Conservation (phyloP, 805 yeast genomes). For the Kuraishia capsulata region DNA sequence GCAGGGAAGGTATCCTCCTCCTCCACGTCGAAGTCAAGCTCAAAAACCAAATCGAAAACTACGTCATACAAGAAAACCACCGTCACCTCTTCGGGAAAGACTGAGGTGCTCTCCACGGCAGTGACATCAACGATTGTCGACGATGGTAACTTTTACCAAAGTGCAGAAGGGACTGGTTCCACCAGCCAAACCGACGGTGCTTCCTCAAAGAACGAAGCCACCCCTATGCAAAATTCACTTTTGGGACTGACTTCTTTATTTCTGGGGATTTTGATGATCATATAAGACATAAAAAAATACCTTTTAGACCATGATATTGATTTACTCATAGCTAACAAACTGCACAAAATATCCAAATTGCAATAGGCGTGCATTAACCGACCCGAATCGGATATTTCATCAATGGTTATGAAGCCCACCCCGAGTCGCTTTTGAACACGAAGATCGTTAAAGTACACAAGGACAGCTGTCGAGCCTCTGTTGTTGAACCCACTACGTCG, state of each 20-base stretch:
- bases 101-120: not conserved
- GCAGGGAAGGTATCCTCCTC: not conserved
- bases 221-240: not conserved
- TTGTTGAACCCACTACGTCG: too few relatives aligned
- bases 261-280: not conserved
- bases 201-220: not conserved
- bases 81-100: constrained; percentile 2
- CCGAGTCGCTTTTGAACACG: not conserved
- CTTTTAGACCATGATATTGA: too few relatives aligned
- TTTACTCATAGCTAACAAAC: too few relatives aligned
- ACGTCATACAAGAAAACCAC: not conserved
- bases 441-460: not conserved
- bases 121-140: not conserved
- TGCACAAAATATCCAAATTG: too few relatives aligned
- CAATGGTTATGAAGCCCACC: too few relatives aligned
- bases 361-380: too few relatives aligned
- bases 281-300: not conserved
- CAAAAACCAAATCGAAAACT: not conserved
- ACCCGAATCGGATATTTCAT: too few relatives aligned
- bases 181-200: not conserved
- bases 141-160: not conserved
- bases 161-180: not conserved
- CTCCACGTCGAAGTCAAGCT: not conserved
- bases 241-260: not conserved
- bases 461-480: too few relatives aligned